Conservation (phyloP, 192 early-diverging fungal genomes). For the Mortierella hygrophila region DNA sequence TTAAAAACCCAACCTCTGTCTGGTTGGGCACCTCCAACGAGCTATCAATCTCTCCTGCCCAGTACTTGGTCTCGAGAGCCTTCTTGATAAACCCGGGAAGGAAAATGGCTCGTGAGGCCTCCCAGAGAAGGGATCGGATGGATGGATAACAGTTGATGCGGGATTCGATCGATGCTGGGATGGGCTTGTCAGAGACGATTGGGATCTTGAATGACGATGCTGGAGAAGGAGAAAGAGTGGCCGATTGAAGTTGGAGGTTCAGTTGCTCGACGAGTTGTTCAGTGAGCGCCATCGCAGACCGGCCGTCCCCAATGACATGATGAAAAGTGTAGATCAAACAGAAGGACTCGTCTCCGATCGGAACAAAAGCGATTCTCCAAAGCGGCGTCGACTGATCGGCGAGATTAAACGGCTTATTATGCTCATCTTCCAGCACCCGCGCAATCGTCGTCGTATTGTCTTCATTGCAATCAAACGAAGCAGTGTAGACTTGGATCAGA, state of each 20-base stretch:
- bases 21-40: slow-evolving; percentile 33
- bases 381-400: slow-evolving; percentile 17
- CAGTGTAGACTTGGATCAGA: slow-evolving; percentile 9
- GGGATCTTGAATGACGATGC: slow-evolving; percentile 4
- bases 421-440: slow-evolving; percentile 31
- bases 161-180: slow-evolving; percentile 39
- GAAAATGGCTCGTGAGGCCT: slow-evolving; percentile 22
- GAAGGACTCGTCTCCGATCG: neutral
- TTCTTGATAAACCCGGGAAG: slow-evolving; percentile 35
- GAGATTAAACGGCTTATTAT: slow-evolving; percentile 44
- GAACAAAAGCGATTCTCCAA: slow-evolving; percentile 35
- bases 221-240: neutral
- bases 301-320: slow-evolving; percentile 50
- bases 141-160: slow-evolving; percentile 40
- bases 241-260: slow-evolving; percentile 11
- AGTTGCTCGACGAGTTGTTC: slow-evolving; percentile 27
- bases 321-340: slow-evolving; percentile 41
- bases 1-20: slow-evolving; percentile 18
- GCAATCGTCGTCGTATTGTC: neutral
- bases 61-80: slow-evolving; percentile 35
- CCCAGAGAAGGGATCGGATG: slow-evolving; percentile 23
- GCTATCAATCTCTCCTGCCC: slow-evolving; percentile 51
- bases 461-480: neutral
- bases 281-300: slow-evolving; percentile 40
- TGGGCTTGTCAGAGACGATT: slow-evolving; percentile 1